A percentile compares a stretch with the other conserved stretches of the same genome.
Evolutionary conservation across 495 filamentous ascomycete genomes (phyloP).

Genomic region (Penicillium lagena): DNA sequence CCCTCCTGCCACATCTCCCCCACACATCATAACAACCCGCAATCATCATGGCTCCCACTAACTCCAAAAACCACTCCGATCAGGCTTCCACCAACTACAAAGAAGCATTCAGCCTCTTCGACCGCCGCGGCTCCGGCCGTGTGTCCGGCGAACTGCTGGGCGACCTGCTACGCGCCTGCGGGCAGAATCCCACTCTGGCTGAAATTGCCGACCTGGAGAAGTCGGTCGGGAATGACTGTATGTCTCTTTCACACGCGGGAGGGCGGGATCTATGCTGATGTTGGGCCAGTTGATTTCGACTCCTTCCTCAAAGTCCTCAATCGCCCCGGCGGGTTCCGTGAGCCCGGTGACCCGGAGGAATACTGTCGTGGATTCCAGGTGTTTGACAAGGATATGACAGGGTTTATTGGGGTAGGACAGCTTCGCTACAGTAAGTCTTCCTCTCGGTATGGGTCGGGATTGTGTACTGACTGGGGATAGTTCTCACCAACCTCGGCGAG

Average conservation of each 20-base stretch:
- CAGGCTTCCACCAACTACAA: slow-evolving; percentile 99
- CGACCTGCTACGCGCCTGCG: slow-evolving; percentile 90
- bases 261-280: background rate
- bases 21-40: slow-evolving; percentile 8
- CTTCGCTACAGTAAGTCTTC: slow-evolving; percentile 69
- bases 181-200: slow-evolving; percentile 91
- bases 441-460: background rate
- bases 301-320: slow-evolving; percentile 93
- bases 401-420: slow-evolving; percentile 95
- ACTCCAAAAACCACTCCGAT: slow-evolving; percentile 10
- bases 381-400: slow-evolving; percentile 98
- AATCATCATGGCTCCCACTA: slow-evolving; percentile 22
- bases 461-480: slow-evolving; percentile 25
- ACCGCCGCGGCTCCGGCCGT: slow-evolving; percentile 92
- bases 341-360: slow-evolving; percentile 94
- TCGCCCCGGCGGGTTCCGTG: slow-evolving; percentile 94
- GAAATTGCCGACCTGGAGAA: slow-evolving; percentile 90
- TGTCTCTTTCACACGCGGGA: slow-evolving; percentile 23
- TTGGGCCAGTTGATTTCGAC: slow-evolving; percentile 82
- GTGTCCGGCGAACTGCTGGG: slow-evolving; percentile 81
- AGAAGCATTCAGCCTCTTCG: slow-evolving; percentile 98
- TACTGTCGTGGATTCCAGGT: slow-evolving; percentile 98
- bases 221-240: slow-evolving; percentile 82
- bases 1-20: slow-evolving; percentile 1
- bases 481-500: slow-evolving; percentile 94